These are phyloP conservation scores for Phytophthora crassamura DNA, from an alignment of 352 stramenopile species.

Conservation along the genomic window DNA sequence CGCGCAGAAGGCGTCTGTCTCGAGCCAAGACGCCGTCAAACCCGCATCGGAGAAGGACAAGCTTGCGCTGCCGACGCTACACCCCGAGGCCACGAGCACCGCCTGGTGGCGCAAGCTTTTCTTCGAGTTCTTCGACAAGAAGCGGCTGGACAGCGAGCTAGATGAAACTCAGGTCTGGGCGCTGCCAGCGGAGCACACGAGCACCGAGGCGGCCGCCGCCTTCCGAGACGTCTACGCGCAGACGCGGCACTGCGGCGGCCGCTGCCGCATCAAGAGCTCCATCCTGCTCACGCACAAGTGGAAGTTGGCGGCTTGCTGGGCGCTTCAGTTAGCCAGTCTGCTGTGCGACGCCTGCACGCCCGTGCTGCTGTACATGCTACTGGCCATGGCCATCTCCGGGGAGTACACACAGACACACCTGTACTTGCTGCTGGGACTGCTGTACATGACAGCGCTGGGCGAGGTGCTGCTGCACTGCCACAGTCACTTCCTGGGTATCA, in stretches of 20 bases:
- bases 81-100: slow-evolving; percentile 40
- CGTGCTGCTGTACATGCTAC: slow-evolving; percentile 53
- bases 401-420: slow-evolving; percentile 37
- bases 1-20: slow-evolving; percentile 2
- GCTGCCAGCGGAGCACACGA: slow-evolving; percentile 48
- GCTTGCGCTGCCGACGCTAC: slow-evolving; percentile 17
- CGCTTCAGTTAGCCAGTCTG: slow-evolving; percentile 48
- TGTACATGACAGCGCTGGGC: slow-evolving; percentile 41
- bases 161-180: slow-evolving; percentile 58
- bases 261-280: slow-evolving; percentile 39
- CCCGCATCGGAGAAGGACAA: slow-evolving; percentile 5
- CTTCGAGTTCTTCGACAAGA: slow-evolving; percentile 50
- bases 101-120: slow-evolving; percentile 50
- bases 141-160: slow-evolving; percentile 33
- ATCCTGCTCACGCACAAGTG: slow-evolving; percentile 42
- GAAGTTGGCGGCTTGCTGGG: slow-evolving; percentile 41
- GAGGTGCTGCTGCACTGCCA: slow-evolving; percentile 37
- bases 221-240: slow-evolving; percentile 35
- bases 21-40: neutral
- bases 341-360: slow-evolving; percentile 47
- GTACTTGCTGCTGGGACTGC: slow-evolving; percentile 24
- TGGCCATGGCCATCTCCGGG: slow-evolving; percentile 39
- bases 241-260: neutral
- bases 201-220: slow-evolving; percentile 40
- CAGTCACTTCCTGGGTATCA: slow-evolving; percentile 41